These are phyloP conservation scores for Lactarius quietus DNA, from an alignment of 768 basidiomycete species.

Conservation along the genomic window DNA sequence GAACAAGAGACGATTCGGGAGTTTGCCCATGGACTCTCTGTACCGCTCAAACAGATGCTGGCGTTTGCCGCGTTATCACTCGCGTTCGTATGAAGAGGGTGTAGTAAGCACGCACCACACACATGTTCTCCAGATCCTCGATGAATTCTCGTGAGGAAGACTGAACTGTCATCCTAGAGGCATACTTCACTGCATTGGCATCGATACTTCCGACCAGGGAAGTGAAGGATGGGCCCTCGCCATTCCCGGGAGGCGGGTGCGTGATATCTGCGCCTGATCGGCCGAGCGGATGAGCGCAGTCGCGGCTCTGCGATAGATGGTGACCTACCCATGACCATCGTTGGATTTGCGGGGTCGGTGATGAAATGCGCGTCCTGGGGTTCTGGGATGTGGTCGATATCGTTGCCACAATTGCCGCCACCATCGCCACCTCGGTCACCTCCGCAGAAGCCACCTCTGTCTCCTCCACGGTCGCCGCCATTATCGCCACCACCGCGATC, in stretches of 20 bases:
- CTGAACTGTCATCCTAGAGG: slow-evolving; percentile 59
- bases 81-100: background rate
- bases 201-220: slow-evolving; percentile 78
- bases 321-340: slow-evolving; percentile 66
- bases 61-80: background rate
- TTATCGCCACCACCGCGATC: background rate
- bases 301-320: background rate
- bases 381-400: slow-evolving; percentile 70
- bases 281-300: too few relatives aligned
- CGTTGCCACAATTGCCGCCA: background rate
- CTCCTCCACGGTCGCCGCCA: background rate
- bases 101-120: slow-evolving; percentile 39
- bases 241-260: slow-evolving; percentile 67
- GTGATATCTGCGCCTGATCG: slow-evolving; percentile 68
- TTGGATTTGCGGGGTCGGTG: slow-evolving; percentile 68
- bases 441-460: background rate
- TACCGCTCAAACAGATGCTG: slow-evolving; percentile 49
- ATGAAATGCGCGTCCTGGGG: slow-evolving; percentile 57
- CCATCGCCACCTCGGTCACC: background rate
- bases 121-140: slow-evolving; percentile 64
- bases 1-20: slow-evolving; percentile 66
- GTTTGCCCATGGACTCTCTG: slow-evolving; percentile 45
- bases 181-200: slow-evolving; percentile 64
- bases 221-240: slow-evolving; percentile 76
- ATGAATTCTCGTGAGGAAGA: slow-evolving; percentile 69